Evolutionary conservation across 169 alveolate genomes (phyloP).

Genomic region (Toxoplasma gondii): DNA sequence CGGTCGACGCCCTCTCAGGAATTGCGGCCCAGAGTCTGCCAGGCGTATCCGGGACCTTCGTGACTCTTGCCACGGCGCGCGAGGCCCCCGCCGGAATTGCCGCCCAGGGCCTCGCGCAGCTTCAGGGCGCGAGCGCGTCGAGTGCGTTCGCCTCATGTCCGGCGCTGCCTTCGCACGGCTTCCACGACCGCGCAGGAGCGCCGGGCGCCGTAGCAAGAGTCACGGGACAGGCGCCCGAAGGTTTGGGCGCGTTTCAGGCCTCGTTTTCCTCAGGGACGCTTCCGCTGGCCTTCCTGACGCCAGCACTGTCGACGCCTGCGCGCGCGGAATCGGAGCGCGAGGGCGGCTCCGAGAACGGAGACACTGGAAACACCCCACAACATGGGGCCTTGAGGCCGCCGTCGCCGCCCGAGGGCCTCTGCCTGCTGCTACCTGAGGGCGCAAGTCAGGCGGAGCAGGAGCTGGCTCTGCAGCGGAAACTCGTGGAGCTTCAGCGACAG

Average conservation of each 20-base stretch:
- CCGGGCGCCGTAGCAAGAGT: neutral
- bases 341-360: neutral
- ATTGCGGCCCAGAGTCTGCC: neutral
- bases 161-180: neutral
- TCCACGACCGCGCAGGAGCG: no score
- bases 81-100: neutral
- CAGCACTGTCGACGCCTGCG: neutral
- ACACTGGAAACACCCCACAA: neutral
- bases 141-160: neutral
- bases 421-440: neutral
- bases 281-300: neutral
- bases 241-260: neutral
- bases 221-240: no score
- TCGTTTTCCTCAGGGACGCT: neutral
- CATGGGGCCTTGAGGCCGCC: neutral
- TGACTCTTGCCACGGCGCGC: neutral
- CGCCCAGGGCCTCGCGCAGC: neutral
- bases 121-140: neutral
- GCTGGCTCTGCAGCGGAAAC: neutral
- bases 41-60: neutral
- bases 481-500: neutral
- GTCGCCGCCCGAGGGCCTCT: neutral
- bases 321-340: neutral
- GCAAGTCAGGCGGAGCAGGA: constrained; percentile 6
- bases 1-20: neutral